A percentile compares a stretch with the other conserved stretches of the same genome.
Conservation (phyloP, 345 rosid genomes). For the Ceriops tagal region DNA sequence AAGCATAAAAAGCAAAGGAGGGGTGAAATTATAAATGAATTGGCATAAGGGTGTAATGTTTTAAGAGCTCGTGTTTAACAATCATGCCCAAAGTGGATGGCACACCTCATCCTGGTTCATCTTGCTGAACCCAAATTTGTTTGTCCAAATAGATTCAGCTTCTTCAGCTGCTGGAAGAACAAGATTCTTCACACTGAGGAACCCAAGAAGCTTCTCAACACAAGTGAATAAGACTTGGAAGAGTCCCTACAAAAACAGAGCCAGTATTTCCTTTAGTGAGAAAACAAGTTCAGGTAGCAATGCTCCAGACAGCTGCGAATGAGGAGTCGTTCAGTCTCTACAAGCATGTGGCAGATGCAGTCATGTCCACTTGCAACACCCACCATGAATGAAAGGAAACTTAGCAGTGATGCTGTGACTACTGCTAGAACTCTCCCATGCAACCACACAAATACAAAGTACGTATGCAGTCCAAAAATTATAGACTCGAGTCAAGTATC, state of each 20-base stretch:
- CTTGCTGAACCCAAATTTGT: constrained; percentile 68
- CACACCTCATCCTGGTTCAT: constrained; percentile 61
- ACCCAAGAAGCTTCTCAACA: constrained; percentile 63
- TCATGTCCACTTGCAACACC: no score
- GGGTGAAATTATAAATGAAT: no score
- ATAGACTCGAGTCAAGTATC: background rate
- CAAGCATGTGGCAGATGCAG: no score
- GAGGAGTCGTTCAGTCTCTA: no score
- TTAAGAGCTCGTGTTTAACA: background rate
- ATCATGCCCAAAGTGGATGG: background rate
- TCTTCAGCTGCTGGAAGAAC: constrained; percentile 90
- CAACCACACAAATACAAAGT: background rate
- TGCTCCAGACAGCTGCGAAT: no score
- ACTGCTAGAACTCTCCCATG: background rate
- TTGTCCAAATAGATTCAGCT: constrained; percentile 87
- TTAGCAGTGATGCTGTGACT: background rate
- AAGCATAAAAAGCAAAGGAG: no score
- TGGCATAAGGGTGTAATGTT: no score
- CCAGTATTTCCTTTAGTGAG: background rate
- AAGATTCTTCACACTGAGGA: constrained; percentile 57
- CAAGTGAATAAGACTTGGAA: constrained; percentile 75
- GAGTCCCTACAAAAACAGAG: constrained; percentile 60
- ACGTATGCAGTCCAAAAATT: background rate
- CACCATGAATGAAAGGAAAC: background rate
- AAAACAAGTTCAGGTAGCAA: background rate